A percentile compares a stretch with the other conserved stretches of the same genome.
Conservation (phyloP, 192 early-diverging fungal genomes). For the Mortierella antarctica region DNA sequence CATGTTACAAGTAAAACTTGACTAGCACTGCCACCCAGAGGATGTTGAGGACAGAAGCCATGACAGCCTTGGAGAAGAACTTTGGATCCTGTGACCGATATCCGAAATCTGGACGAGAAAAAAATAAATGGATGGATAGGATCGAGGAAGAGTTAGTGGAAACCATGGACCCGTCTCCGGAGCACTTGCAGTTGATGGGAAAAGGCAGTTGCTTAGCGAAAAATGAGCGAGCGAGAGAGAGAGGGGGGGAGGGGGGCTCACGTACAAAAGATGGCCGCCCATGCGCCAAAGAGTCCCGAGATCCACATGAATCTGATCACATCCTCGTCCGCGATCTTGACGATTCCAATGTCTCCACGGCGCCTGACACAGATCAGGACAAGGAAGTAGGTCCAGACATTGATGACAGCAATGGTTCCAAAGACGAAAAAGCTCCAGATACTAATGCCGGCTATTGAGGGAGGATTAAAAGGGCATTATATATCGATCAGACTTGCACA, state of each 20-base stretch:
- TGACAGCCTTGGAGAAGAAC: constrained; percentile 19
- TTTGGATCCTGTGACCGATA: constrained; percentile 30
- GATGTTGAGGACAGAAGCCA: constrained; percentile 25
- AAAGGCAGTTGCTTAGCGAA: background rate
- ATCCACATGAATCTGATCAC: constrained; percentile 28
- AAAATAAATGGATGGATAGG: background rate
- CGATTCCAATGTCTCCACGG: constrained; percentile 40
- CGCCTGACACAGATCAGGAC: constrained; percentile 23
- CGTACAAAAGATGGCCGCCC: constrained; percentile 41
- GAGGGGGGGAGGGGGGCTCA: background rate
- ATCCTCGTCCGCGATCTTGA: constrained; percentile 30
- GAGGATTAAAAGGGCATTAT: background rate
- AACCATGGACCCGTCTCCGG: too few relatives aligned
- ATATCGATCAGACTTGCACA: background rate
- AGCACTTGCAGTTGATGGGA: background rate
- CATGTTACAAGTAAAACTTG: constrained; percentile 73
- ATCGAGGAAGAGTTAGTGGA: background rate
- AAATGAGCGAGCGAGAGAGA: background rate
- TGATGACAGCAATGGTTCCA: constrained; percentile 19
- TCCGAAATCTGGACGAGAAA: constrained; percentile 22
- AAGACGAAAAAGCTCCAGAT: constrained; percentile 37
- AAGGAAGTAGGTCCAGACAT: constrained; percentile 44
- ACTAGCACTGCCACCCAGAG: constrained; percentile 79
- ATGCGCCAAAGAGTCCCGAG: constrained; percentile 43
- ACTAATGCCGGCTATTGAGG: background rate